Conservation (phyloP, 2,329 filamentous ascomycete genomes). For the Fusarium nodosum region DNA sequence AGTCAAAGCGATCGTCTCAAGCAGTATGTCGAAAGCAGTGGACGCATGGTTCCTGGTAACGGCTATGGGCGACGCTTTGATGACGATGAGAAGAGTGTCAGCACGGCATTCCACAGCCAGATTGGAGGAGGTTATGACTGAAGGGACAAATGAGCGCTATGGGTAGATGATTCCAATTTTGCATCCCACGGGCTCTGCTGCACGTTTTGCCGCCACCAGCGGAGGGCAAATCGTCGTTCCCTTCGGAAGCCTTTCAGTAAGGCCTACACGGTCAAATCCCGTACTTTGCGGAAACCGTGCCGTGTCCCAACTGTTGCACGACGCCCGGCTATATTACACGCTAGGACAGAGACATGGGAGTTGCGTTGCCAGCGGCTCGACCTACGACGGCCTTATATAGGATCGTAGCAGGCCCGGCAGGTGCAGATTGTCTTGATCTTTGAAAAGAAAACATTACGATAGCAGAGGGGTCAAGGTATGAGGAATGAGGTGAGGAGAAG, state of each 20-base stretch:
- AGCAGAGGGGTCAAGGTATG: slow-evolving; percentile 29
- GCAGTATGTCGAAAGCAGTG: slow-evolving; percentile 90
- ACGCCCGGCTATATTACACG: slow-evolving; percentile 31
- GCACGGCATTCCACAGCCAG: slow-evolving; percentile 96
- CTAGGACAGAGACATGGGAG: slow-evolving; percentile 42
- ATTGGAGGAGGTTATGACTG: slow-evolving; percentile 76
- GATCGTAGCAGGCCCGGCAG: slow-evolving; percentile 45
- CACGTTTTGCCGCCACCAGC: slow-evolving; percentile 40
- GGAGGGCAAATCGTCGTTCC: slow-evolving; percentile 38
- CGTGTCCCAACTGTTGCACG: slow-evolving; percentile 44
- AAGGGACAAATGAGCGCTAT: slow-evolving; percentile 51
- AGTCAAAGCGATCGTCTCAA: slow-evolving; percentile 83
- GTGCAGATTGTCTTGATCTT: slow-evolving; percentile 52
- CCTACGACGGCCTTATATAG: slow-evolving; percentile 36
- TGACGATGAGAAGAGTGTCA: slow-evolving; percentile 95
- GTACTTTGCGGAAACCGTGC: slow-evolving; percentile 42
- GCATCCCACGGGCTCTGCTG: slow-evolving; percentile 48
- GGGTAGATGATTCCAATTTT: slow-evolving; percentile 51
- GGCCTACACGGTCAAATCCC: slow-evolving; percentile 42
- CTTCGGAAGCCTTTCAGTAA: slow-evolving; percentile 44
- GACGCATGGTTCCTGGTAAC: slow-evolving; percentile 75
- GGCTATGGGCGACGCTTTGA: slow-evolving; percentile 81
- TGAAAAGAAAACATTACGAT: slow-evolving; percentile 44
- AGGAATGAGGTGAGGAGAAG: slow-evolving; percentile 21
- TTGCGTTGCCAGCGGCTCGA: slow-evolving; percentile 42